Evolutionary conservation across 352 stramenopile species (phyloP).

Genomic region (Phytophthora pisi): DNA sequence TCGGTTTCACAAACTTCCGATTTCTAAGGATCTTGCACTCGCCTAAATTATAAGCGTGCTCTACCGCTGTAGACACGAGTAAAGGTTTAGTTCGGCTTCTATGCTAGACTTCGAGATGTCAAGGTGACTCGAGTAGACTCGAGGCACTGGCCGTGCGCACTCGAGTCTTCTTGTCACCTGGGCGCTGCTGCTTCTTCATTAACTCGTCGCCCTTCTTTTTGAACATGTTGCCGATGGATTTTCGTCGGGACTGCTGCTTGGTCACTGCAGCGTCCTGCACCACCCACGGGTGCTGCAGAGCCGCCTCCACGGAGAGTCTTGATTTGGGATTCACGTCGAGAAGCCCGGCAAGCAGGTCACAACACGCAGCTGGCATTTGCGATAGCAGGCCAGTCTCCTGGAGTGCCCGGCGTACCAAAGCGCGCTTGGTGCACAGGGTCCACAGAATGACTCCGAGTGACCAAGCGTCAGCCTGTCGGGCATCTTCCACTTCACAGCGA

Average conservation of each 20-base stretch:
- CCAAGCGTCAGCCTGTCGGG: conserved; percentile 71
- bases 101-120: conserved; percentile 29
- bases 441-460: conserved; percentile 75
- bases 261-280: conserved; percentile 12
- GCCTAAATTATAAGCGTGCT: conserved; percentile 26
- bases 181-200: conserved; percentile 32
- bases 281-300: conserved; percentile 65
- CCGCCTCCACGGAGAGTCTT: conserved; percentile 56
- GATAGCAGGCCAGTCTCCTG: conserved; percentile 32
- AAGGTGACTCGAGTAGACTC: conserved; percentile 63
- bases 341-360: conserved; percentile 54
- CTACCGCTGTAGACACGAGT: conserved; percentile 5
- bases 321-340: conserved; percentile 52
- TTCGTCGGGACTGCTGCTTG: conserved; percentile 28
- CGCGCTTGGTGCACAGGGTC: conserved; percentile 66
- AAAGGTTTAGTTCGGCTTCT: conserved; percentile 4
- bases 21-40: conserved; percentile 3
- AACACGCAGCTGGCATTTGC: conserved; percentile 33
- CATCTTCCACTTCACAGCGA: conserved; percentile 39
- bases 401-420: conserved; percentile 54
- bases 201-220: conserved; percentile 38
- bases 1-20: conserved; percentile 23
- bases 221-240: conserved; percentile 31
- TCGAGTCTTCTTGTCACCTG: conserved; percentile 29
- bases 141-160: conserved; percentile 42